Conservation (phyloP, 2,329 filamentous ascomycete genomes). For the Hirsutella rhossiliensis region DNA sequence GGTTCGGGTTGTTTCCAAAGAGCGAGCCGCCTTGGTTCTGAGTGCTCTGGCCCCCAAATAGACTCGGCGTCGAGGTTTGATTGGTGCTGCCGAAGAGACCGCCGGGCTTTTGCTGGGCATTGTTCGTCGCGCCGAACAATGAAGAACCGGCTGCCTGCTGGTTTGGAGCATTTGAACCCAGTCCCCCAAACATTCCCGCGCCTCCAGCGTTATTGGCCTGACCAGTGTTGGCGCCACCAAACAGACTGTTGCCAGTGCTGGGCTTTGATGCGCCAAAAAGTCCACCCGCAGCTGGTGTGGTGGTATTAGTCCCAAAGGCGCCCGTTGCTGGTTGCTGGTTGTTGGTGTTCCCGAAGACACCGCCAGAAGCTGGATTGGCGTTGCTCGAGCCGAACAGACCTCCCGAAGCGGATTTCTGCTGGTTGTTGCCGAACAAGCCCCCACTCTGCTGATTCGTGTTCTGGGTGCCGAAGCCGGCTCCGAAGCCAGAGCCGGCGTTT, state of each 20-base stretch:
- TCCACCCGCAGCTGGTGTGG: conserved; percentile 17
- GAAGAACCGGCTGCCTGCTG: conserved; percentile 28
- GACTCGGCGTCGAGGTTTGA: conserved; percentile 30
- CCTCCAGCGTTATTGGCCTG: conserved; percentile 23
- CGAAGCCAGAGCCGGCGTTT: conserved; percentile 12
- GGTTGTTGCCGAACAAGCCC: conserved; percentile 33
- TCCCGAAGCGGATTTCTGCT: conserved; percentile 24
- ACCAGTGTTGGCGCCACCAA: conserved; percentile 22
- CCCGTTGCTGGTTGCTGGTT: conserved; percentile 25
- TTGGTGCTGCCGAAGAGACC: conserved; percentile 41
- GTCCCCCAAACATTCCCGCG: conserved; percentile 31
- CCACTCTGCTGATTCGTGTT: conserved; percentile 19
- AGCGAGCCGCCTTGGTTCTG: conserved; percentile 30
- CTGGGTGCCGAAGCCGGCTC: conserved; percentile 24
- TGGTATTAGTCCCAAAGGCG: conserved; percentile 23
- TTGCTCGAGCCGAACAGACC: conserved; percentile 21
- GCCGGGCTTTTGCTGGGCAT: conserved; percentile 25
- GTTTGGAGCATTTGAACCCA: conserved; percentile 21
- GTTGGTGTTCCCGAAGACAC: conserved; percentile 31
- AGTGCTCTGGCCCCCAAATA: conserved; percentile 41
- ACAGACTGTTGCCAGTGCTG: conserved; percentile 24
- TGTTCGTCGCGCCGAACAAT: conserved; percentile 34
- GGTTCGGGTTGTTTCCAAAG: conserved; percentile 33
- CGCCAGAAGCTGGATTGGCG: conserved; percentile 19
- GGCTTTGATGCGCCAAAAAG: conserved; percentile 27